A percentile compares a stretch with the other conserved stretches of the same genome.
Conservation (phyloP, 2,329 filamentous ascomycete genomes). For the Penicillium sp. region DNA sequence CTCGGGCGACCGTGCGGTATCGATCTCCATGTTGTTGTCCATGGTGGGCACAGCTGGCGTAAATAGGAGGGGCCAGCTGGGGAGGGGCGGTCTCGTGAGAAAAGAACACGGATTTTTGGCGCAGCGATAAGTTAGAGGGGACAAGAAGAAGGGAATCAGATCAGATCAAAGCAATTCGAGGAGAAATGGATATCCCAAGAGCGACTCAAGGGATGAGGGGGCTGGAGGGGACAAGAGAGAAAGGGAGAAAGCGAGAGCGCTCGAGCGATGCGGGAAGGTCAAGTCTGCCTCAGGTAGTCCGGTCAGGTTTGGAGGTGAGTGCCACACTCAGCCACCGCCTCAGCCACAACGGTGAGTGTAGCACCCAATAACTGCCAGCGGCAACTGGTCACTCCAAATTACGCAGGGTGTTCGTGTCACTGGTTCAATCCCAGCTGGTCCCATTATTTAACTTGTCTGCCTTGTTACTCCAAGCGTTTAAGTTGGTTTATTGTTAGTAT, state of each 20-base stretch:
- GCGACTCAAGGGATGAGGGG: slow-evolving; percentile 26
- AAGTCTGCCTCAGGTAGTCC: too few species aligned
- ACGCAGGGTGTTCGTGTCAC: too few species aligned
- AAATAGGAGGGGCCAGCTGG: slow-evolving; percentile 32
- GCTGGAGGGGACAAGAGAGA: slow-evolving; percentile 21
- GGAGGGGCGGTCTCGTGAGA: slow-evolving; percentile 43
- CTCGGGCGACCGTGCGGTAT: slow-evolving; percentile 84
- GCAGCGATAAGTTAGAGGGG: slow-evolving; percentile 16
- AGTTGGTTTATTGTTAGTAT: too few species aligned
- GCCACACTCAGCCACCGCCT: slow-evolving; percentile 23
- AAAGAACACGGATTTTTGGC: slow-evolving; percentile 23
- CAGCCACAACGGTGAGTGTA: slow-evolving; percentile 26
- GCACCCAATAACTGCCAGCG: too few species aligned
- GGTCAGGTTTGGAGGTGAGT: slow-evolving; percentile 29
- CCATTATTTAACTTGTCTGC: too few species aligned
- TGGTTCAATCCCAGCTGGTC: too few species aligned
- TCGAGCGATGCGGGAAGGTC: slow-evolving; percentile 29
- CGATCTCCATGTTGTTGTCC: slow-evolving; percentile 98
- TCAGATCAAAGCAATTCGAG: slow-evolving; percentile 17
- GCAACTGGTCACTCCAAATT: not conserved
- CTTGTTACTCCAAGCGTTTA: too few species aligned
- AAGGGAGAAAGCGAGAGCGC: slow-evolving; percentile 27
- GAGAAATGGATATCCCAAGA: slow-evolving; percentile 17
- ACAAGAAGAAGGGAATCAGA: slow-evolving; percentile 10
- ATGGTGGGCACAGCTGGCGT: slow-evolving; percentile 54